These are phyloP conservation scores for Chytriomyces sp. DNA, from an alignment of 192 early-diverging fungal genomes.

Conservation along the genomic window DNA sequence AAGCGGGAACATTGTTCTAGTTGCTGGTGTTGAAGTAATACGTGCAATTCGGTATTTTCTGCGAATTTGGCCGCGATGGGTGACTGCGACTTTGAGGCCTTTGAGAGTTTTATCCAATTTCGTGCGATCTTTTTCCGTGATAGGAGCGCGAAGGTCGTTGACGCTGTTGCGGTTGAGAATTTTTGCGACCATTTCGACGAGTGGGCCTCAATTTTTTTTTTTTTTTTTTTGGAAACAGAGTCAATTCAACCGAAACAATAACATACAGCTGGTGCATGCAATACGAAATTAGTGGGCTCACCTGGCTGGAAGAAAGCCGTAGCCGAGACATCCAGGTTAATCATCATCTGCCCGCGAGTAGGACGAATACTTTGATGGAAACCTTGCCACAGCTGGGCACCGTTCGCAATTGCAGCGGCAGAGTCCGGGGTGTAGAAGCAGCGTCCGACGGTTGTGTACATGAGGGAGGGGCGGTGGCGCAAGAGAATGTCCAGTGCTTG, in stretches of 20 bases:
- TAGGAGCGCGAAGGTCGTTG: conserved; percentile 49
- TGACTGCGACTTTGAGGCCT: conserved; percentile 58
- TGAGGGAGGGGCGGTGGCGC: conserved; percentile 79
- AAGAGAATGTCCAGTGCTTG: conserved; percentile 77
- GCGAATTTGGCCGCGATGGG: conserved; percentile 65
- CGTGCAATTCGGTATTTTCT: conserved; percentile 76
- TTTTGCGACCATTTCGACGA: conserved; percentile 73
- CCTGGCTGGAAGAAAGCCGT: conserved; percentile 66
- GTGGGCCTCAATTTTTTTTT: conserved; percentile 43
- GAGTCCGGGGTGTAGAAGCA: conserved; percentile 87
- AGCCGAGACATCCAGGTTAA: conserved; percentile 66
- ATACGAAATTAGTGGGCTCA: neutral
- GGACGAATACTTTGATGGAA: conserved; percentile 89
- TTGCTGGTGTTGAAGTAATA: conserved; percentile 71
- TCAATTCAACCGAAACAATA: neutral
- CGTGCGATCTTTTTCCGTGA: conserved; percentile 56
- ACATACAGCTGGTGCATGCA: too few species aligned
- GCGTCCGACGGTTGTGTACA: conserved; percentile 78
- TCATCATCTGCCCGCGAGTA: conserved; percentile 64
- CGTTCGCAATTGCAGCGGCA: conserved; percentile 63
- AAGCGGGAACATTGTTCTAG: conserved; percentile 70
- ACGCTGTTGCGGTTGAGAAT: conserved; percentile 63
- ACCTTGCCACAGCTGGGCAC: conserved; percentile 91
- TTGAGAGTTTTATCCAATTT: conserved; percentile 55
- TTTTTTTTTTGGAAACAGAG: conserved; percentile 27